Conservation (phyloP, 169 alveolate species). For the Perkinsus olseni region DNA sequence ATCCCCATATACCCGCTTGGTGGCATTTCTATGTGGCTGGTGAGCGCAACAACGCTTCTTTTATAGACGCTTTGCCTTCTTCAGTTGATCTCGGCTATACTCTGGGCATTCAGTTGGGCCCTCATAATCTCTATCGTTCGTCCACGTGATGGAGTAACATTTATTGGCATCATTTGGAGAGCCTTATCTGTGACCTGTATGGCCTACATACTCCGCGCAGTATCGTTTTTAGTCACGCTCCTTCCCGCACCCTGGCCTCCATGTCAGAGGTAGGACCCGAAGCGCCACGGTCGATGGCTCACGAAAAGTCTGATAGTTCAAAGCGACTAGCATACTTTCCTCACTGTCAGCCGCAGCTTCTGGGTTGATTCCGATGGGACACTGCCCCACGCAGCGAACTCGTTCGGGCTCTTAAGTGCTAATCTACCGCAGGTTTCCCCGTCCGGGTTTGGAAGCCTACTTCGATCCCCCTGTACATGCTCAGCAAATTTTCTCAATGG, state of each 20-base stretch:
- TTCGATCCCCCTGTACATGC: too few species aligned
- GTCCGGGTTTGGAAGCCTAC: too few species aligned
- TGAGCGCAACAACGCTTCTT: neutral
- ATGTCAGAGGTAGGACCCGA: neutral
- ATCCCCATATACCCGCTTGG: neutral
- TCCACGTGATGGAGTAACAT: neutral
- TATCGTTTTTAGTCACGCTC: neutral
- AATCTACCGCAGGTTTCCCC: too few species aligned
- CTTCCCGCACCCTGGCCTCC: neutral
- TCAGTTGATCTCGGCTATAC: neutral
- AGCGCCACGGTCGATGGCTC: too few species aligned
- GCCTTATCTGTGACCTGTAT: neutral
- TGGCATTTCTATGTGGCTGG: neutral
- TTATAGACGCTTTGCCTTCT: neutral
- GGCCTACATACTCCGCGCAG: neutral
- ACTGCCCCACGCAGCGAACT: too few species aligned
- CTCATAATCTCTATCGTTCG: neutral
- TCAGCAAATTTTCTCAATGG: too few species aligned
- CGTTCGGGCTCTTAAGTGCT: too few species aligned
- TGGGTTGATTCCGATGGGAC: too few species aligned
- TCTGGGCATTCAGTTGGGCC: neutral
- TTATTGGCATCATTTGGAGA: neutral
- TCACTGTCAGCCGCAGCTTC: too few species aligned
- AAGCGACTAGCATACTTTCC: too few species aligned
- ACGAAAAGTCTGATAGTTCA: too few species aligned